Evolutionary conservation across 148 eudicot genomes (phyloP).

Genomic region (Fagopyrum homotropicum): DNA sequence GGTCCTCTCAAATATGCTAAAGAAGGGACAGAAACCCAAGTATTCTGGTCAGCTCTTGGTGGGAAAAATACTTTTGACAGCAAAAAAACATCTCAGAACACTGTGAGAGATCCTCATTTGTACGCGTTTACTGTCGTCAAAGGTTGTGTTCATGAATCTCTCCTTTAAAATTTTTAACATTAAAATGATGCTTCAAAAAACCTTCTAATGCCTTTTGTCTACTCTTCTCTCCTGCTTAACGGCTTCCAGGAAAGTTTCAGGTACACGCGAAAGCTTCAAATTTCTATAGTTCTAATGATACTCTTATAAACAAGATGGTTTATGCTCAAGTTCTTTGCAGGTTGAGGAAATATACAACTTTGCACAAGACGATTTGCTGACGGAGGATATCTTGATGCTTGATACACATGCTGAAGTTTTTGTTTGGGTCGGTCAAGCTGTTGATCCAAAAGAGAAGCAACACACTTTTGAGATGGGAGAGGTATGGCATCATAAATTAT

Average conservation of each 20-base stretch:
- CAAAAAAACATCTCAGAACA: constrained; percentile 64
- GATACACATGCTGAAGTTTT: constrained; percentile 92
- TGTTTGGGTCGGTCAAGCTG: constrained; percentile 95
- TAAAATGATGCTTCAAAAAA: neutral
- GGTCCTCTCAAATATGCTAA: constrained; percentile 67
- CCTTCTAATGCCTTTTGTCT: neutral
- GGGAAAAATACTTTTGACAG: constrained; percentile 83
- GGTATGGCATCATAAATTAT: constrained; percentile 27
- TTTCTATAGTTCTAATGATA: neutral
- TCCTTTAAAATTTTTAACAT: neutral
- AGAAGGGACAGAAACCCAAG: constrained; percentile 96
- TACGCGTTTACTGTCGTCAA: constrained; percentile 54
- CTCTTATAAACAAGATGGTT: neutral
- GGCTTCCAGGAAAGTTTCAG: constrained; percentile 15
- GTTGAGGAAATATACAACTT: constrained; percentile 93
- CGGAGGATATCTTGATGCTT: constrained; percentile 89
- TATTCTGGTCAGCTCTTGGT: constrained; percentile 92
- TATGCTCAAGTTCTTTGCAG: constrained; percentile 25
- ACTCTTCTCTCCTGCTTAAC: neutral
- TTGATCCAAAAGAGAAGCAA: constrained; percentile 80
- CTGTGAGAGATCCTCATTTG: constrained; percentile 84
- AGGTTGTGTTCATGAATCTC: constrained; percentile 33
- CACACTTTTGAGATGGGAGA: constrained; percentile 81
- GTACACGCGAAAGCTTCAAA: constrained; percentile 1
- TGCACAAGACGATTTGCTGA: constrained; percentile 92